Evolutionary conservation across 305 asterid genomes (phyloP), one percentile per base, ranked within the genome.

Genomic region (Stenogyne calaminthoides): DNA sequence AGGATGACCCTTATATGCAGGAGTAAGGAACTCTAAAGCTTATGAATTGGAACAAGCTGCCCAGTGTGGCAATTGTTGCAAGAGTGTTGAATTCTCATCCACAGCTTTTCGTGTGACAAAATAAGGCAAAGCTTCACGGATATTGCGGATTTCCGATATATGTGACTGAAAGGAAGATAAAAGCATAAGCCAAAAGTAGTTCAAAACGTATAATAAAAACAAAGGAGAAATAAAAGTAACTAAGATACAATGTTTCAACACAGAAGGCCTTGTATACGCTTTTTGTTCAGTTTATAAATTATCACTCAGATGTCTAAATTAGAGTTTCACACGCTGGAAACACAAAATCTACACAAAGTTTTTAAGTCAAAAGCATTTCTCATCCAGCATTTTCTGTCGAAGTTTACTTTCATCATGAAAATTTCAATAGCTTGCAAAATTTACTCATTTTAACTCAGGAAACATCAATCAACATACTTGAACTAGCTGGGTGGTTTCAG

Each of bases 21-120:
- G 98, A 75, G 96, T 87, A 73, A 95, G 96, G 80, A 92, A 95
- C 78, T 91, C 99, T 85, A 95, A 78, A 55, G 97, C 99, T 85
- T 88, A 96, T 25, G 99, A 92, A 77, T 92, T 91, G 70, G 99
- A 95, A 81, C 98, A 92, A 76, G 96, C 92, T 39, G 99, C 97
- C 98, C 99, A 95, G 80, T 95, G 99, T 49, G 99, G 98, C 82
- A 95, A 76, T 77, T 95, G 99, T 78, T 95, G 99, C 90, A 95
- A 75, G 74, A 92, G 96, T 71, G 94, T 47, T 49, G 99, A 95
- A 80, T 95, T 88, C 73, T 95, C 99, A 77, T 95, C 97, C 75
- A 89, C 90, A 5, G 97, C 89, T 85, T 95, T 89, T 47, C 98
- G 95, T 59, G 96, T 95, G 64, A 95, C 96, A 83, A 95, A 92